Percentiles rank a stretch among this genome's conserved stretches.
Evolutionary conservation across 345 rosid genomes (phyloP).

Genomic region (Murraya paniculata): DNA sequence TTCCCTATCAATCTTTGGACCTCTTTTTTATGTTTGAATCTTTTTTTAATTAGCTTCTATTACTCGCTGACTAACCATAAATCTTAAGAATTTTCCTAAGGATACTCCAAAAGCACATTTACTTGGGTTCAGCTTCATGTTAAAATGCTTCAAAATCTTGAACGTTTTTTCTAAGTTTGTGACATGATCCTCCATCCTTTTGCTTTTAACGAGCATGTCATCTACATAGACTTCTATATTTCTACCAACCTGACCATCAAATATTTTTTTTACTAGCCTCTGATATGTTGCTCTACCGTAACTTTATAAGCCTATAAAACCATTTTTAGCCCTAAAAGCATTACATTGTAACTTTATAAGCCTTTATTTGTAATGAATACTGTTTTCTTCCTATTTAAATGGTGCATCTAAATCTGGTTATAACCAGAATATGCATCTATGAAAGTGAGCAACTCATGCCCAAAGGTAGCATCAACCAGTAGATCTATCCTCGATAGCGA

Average conservation of each 20-base stretch:
- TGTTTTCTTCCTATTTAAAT: neutral
- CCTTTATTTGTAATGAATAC: no score
- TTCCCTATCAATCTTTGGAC: no score
- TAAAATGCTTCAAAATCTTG: no score
- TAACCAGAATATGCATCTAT: neutral
- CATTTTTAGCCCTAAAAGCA: neutral
- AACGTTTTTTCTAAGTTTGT: neutral
- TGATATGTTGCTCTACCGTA: neutral
- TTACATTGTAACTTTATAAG: no score
- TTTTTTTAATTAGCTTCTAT: no score
- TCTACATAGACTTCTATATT: neutral
- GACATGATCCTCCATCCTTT: neutral
- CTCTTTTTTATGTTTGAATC: no score
- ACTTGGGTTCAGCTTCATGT: neutral
- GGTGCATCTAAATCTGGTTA: neutral
- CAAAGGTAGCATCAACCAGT: neutral
- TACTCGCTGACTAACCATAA: neutral
- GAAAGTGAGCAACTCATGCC: neutral
- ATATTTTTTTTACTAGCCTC: neutral
- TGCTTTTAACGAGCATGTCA: neutral
- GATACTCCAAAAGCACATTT: neutral
- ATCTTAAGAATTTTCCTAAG: rapidly evolving
- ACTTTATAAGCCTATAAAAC: no score
- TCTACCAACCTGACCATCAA: rapidly evolving
- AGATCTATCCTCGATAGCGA: rapidly evolving